phyloP scores from a whole-genome alignment of 768 basidiomycete genomes.

The Boletus patriciae region DNA sequence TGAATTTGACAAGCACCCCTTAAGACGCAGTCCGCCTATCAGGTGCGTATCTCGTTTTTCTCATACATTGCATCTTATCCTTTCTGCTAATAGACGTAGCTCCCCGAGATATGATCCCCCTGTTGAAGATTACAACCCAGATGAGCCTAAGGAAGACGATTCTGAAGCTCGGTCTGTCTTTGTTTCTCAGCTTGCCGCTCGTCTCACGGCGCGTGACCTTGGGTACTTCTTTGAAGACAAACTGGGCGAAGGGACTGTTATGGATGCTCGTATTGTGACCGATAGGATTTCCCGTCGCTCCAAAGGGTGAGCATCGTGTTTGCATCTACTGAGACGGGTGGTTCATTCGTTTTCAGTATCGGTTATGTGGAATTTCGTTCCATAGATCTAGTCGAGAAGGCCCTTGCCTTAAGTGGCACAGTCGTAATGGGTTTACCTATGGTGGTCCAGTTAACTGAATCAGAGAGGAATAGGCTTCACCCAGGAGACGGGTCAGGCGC shows the following conservation, averaged over 20 bases:
- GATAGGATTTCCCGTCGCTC: conserved; percentile 93
- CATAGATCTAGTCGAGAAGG: conserved; percentile 89
- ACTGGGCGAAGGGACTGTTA: conserved; percentile 88
- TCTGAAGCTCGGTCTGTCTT: conserved; percentile 98
- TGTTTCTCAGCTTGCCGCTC: conserved; percentile 96
- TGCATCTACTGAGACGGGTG: not conserved
- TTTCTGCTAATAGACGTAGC: conserved; percentile 48
- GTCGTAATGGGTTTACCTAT: conserved; percentile 98
- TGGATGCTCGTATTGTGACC: conserved; percentile 95
- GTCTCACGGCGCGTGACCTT: conserved; percentile 94
- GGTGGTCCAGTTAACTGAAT: conserved; percentile 94
- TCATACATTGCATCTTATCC: conserved; percentile 7
- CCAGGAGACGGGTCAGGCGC: conserved; percentile 77
- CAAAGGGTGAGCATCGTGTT: conserved; percentile 73
- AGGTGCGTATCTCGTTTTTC: conserved; percentile 37
- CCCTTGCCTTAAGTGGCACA: conserved; percentile 86
- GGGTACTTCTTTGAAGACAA: conserved; percentile 99
- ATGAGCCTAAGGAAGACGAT: conserved; percentile 93
- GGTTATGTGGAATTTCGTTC: conserved; percentile 97
- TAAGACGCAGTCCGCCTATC: conserved; percentile 39
- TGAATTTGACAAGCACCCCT: conserved; percentile 37
- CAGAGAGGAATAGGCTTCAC: conserved; percentile 89
- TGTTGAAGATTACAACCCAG: conserved; percentile 73
- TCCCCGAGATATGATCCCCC: conserved; percentile 71
- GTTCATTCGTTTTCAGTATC: conserved; percentile 57